Evolutionary conservation across 164 flowering plant species (phyloP), one percentile per base, ranked within the genome.

Genomic region (Sedum album): DNA sequence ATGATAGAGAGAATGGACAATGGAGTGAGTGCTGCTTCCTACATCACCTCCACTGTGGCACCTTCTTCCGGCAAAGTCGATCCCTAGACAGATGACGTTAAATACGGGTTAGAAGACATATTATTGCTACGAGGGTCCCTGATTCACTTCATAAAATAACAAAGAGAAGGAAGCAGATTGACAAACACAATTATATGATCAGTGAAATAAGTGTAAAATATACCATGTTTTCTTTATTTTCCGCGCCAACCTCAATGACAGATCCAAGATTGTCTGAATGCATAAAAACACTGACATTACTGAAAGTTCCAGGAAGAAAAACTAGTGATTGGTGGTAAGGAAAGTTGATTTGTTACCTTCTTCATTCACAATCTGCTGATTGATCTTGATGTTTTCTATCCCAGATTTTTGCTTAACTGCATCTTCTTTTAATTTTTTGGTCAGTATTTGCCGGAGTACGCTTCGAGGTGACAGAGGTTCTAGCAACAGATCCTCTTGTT

Each of bases 141-240:
- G n/a, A n/a, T n/a, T n/a, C n/a, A n/a, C n/a, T n/a, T n/a, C n/a
- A n/a, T 21, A n/a, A 51, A 48, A 48, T 5, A 42, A 10, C 23
- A 5, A n/a, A n/a, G 5, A 21, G 5, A n/a, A 10, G 57, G 28
- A 5, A 51, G 11, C 28, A n/a, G 11, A 20, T 51, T 2, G 14
- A 7, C n/a, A 51, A 51, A 51, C 57, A 51, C 7, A 51, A 51
- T 51, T n/a, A 5, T 21, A 51, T 23, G 13, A 21, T 21, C 57
- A n/a, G 21, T 21, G 1, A 9, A n/a, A n/a, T 57, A 11, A 28
- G 33, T 11, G 18, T 53, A 20, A 28, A 53, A 26, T 18, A 67
- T 81, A 91, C 95, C 93, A 77, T 63, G 72, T 91, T 91, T 75
- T 91, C 95, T 80, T 91, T 89, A 80, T 88, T 82, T 71, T 76